Percentiles rank a stretch among this genome's conserved stretches.
Evolutionary conservation across 805 yeast genomes (phyloP).

Genomic region (Metschnikowia continentalis): DNA sequence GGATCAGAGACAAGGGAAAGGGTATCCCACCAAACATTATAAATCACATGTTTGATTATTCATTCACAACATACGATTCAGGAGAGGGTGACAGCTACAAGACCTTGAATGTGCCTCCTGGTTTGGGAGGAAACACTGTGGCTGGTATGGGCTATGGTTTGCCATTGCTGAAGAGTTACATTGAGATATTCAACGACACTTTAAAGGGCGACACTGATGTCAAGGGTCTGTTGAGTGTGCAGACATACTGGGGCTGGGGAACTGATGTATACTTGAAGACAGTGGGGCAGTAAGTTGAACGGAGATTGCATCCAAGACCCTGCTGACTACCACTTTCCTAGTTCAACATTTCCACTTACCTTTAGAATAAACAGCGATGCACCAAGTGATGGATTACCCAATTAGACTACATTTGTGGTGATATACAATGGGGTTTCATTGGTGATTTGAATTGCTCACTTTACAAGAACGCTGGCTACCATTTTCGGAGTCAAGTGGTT

Average conservation of each 20-base stretch:
- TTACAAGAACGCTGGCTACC: no score
- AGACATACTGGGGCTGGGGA: constrained; percentile 73
- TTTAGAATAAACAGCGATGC: no score
- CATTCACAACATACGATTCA: constrained; percentile 73
- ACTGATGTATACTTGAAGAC: constrained; percentile 66
- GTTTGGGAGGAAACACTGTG: constrained; percentile 61
- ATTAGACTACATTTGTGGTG: no score
- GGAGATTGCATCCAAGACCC: no score
- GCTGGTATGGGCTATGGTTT: constrained; percentile 98
- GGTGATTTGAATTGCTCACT: no score
- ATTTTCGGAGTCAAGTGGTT: neutral
- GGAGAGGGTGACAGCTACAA: constrained; percentile 56
- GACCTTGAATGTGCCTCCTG: constrained; percentile 67
- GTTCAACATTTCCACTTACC: neutral
- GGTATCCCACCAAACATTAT: constrained; percentile 73
- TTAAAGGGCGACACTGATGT: constrained; percentile 13
- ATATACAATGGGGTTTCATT: no score
- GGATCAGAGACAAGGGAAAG: constrained; percentile 83
- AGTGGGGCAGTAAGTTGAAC: constrained; percentile 21
- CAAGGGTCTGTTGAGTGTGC: constrained; percentile 54
- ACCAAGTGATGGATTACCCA: no score
- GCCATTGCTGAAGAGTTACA: constrained; percentile 62
- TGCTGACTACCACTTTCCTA: no score
- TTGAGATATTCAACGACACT: constrained; percentile 40
- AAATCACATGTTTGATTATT: constrained; percentile 73